Conservation (phyloP, 2,329 filamentous ascomycete genomes). For the Colletotrichum australisinense region DNA sequence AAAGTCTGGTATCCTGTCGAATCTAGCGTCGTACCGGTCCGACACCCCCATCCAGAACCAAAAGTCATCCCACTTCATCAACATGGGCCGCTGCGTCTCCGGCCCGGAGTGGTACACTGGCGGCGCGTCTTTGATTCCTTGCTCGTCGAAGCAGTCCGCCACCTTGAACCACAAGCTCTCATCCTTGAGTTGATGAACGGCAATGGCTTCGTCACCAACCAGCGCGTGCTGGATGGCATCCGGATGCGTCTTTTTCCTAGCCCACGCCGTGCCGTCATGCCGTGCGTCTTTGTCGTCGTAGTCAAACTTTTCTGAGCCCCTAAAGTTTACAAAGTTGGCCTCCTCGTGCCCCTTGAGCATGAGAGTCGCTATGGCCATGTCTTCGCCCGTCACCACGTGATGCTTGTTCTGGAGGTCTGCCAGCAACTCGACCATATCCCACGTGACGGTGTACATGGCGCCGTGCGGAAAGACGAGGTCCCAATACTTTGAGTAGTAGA, state of each 20-base stretch:
- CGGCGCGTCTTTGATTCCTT: constrained; percentile 40
- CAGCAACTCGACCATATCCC: constrained; percentile 46
- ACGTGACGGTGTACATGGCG: constrained; percentile 47
- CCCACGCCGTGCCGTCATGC: constrained; percentile 44
- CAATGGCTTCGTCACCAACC: constrained; percentile 38
- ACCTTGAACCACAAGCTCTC: constrained; percentile 42
- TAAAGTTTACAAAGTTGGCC: constrained; percentile 44
- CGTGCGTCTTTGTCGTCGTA: constrained; percentile 43
- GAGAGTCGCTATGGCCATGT: constrained; percentile 44
- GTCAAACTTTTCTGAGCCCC: constrained; percentile 45
- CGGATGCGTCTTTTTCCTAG: constrained; percentile 40
- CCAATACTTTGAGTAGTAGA: constrained; percentile 40
- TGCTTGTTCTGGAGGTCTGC: constrained; percentile 40
- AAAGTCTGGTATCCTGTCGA: constrained; percentile 40
- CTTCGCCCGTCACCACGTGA: constrained; percentile 44
- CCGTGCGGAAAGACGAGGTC: constrained; percentile 45
- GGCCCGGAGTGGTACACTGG: neutral
- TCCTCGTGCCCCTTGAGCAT: constrained; percentile 41
- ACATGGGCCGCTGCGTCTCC: constrained; percentile 26
- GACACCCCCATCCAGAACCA: constrained; percentile 38
- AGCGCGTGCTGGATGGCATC: constrained; percentile 41
- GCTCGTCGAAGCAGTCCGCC: constrained; percentile 43
- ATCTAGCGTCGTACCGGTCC: constrained; percentile 35
- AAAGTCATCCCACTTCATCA: constrained; percentile 41
- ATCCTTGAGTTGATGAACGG: constrained; percentile 44